Conservation (phyloP, 805 yeast genomes). For the Blastobotrys parvus region DNA sequence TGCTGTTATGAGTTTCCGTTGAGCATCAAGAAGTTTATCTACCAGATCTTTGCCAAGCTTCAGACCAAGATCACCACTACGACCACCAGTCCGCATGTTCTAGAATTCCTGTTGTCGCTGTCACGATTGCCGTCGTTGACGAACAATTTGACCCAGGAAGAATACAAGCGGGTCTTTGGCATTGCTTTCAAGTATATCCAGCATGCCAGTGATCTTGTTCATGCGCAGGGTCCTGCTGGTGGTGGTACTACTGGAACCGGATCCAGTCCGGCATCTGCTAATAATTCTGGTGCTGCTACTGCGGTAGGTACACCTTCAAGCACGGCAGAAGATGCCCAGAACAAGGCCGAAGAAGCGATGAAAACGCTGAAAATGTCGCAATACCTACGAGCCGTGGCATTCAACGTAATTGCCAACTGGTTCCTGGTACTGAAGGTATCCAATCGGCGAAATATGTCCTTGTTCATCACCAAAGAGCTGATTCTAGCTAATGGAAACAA, state of each 20-base stretch:
- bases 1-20: conserved; percentile 77
- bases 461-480: conserved; percentile 55
- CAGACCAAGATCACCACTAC: conserved; percentile 68
- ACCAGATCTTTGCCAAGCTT: conserved; percentile 60
- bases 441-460: conserved; percentile 52
- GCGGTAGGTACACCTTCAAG: conserved; percentile 22
- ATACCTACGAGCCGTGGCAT: conserved; percentile 56
- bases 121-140: conserved; percentile 59
- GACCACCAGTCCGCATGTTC: conserved; percentile 60
- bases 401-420: conserved; percentile 63
- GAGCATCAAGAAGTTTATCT: conserved; percentile 58
- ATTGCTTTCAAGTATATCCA: conserved; percentile 75
- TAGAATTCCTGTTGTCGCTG: conserved; percentile 65
- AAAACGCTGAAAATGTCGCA: conserved; percentile 37
- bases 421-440: conserved; percentile 51
- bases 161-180: conserved; percentile 71
- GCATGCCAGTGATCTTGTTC: conserved; percentile 45
- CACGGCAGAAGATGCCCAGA: conserved; percentile 39
- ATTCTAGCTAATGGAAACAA: conserved; percentile 33
- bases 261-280: too few relatives aligned
- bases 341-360: conserved; percentile 42
- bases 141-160: conserved; percentile 66
- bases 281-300: background rate
- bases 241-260: background rate
- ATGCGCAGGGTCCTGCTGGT: conserved; percentile 16